These are phyloP conservation scores for Metschnikowia kunwiensis DNA, from an alignment of 805 yeast genomes.

Conservation along the genomic window DNA sequence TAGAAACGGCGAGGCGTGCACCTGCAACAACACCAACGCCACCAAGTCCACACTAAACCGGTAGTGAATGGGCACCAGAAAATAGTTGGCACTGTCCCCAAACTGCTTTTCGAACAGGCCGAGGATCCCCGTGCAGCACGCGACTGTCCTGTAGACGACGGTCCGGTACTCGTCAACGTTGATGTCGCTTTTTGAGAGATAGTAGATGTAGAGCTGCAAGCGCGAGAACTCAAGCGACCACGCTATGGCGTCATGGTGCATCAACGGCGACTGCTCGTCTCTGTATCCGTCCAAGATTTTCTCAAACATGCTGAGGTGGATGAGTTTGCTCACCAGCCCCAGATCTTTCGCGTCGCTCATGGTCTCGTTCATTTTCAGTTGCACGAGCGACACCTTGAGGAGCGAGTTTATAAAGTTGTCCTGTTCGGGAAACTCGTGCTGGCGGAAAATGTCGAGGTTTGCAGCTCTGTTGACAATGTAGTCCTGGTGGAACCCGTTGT, in stretches of 20 bases:
- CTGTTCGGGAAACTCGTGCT: conserved; percentile 10
- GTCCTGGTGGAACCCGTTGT: conserved; percentile 30
- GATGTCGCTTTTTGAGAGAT: conserved; percentile 27
- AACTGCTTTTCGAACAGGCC: conserved; percentile 24
- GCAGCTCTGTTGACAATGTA: conserved; percentile 36
- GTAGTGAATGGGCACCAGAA: conserved; percentile 40
- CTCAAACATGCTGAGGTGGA: conserved; percentile 43
- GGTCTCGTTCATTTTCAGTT: conserved; percentile 39
- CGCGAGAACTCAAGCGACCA: conserved; percentile 36
- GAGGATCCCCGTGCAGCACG: conserved; percentile 29
- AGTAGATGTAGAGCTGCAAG: conserved; percentile 37
- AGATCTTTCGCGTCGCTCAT: conserved; percentile 31
- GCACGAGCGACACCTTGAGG: conserved; percentile 33
- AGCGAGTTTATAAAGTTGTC: conserved; percentile 27
- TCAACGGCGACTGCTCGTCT: conserved; percentile 18
- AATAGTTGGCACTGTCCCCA: conserved; percentile 19
- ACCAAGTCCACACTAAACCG: conserved; percentile 38
- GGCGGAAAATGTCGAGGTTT: conserved; percentile 23
- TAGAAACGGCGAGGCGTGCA: conserved; percentile 19
- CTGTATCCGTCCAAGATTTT: conserved; percentile 33
- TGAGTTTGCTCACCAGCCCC: conserved; percentile 29
- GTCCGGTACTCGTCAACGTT: conserved; percentile 27
- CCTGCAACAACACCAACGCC: conserved; percentile 29
- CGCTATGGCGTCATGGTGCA: conserved; percentile 23
- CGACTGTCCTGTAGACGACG: conserved; percentile 26